Percentiles rank a stretch among this genome's conserved stretches.
phyloP scores from a whole-genome alignment of 768 basidiomycete species.

The Podaxis sp. region DNA sequence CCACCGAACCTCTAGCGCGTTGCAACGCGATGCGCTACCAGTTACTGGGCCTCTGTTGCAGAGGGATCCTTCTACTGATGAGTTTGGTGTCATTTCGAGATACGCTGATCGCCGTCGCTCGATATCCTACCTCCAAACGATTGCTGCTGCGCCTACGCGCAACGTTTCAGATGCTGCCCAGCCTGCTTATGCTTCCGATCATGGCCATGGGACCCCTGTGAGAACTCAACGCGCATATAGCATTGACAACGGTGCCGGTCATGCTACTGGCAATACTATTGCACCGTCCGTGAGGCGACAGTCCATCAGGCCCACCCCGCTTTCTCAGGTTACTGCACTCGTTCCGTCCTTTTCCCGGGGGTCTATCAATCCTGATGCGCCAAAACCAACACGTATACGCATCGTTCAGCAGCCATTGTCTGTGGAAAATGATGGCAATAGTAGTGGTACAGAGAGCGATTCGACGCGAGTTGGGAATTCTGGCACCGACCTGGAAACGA shows the following conservation, averaged over 20 bases:
- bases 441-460: slow-evolving; percentile 15
- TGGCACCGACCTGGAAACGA: background rate
- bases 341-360: background rate
- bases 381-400: background rate
- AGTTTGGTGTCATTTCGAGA: background rate
- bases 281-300: background rate
- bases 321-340: slow-evolving; percentile 5
- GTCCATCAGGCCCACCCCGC: slow-evolving; percentile 3
- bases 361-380: background rate
- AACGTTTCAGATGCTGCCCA: background rate
- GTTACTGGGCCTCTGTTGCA: slow-evolving; percentile 1
- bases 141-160: background rate
- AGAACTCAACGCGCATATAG: background rate
- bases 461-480: slow-evolving; percentile 6
- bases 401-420: background rate
- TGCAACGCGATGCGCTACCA: slow-evolving; percentile 18
- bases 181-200: slow-evolving; percentile 5
- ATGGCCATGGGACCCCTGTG: background rate
- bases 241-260: background rate
- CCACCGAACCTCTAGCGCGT: slow-evolving; percentile 46
- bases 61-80: background rate
- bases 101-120: slow-evolving; percentile 6
- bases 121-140: slow-evolving; percentile 6
- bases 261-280: background rate
- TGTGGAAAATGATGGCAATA: background rate